A percentile compares a stretch with the other conserved stretches of the same genome.
These are phyloP conservation scores for Sphaerulina musiva DNA, from an alignment of 2,329 filamentous ascomycete genomes.

Conservation along the genomic window DNA sequence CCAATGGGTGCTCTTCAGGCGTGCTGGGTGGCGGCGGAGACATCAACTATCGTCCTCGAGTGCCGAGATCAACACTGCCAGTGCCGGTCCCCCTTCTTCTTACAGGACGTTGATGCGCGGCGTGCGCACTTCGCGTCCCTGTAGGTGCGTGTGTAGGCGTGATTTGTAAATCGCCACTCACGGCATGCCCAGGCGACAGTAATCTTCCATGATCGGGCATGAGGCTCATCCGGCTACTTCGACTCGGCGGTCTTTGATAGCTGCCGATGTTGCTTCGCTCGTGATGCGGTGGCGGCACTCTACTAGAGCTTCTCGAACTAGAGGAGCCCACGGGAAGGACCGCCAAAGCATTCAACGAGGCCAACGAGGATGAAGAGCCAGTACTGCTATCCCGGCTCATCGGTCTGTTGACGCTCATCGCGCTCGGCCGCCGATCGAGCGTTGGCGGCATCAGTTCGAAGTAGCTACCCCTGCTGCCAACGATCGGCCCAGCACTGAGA, in stretches of 20 bases:
- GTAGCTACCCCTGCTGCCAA: constrained; percentile 17
- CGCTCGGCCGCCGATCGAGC: constrained; percentile 11
- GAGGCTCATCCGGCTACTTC: constrained; percentile 15
- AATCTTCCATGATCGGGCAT: constrained; percentile 11
- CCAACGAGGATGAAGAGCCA: constrained; percentile 15
- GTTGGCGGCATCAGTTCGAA: constrained; percentile 20
- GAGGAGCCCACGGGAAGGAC: constrained; percentile 6
- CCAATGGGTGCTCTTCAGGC: background rate
- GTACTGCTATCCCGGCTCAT: constrained; percentile 23
- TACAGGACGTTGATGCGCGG: constrained; percentile 8
- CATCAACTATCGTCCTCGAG: constrained; percentile 7
- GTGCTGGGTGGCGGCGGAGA: constrained; percentile 3
- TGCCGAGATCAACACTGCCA: constrained; percentile 8
- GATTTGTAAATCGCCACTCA: constrained; percentile 7
- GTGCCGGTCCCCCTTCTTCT: constrained; percentile 9
- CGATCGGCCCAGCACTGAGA: constrained; percentile 3
- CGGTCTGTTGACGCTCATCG: constrained; percentile 16
- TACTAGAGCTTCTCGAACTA: constrained; percentile 14
- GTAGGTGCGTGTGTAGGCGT: constrained; percentile 20
- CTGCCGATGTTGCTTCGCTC: constrained; percentile 7
- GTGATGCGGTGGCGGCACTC: constrained; percentile 13
- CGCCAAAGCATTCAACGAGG: constrained; percentile 13
- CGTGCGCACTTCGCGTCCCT: constrained; percentile 11
- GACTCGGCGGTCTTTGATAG: constrained; percentile 15
- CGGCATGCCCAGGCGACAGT: constrained; percentile 6